Base-by-base conservation (phyloP, 1,284 basidiomycete genomes). In the Tetrapyrgos nigripes region DNA sequence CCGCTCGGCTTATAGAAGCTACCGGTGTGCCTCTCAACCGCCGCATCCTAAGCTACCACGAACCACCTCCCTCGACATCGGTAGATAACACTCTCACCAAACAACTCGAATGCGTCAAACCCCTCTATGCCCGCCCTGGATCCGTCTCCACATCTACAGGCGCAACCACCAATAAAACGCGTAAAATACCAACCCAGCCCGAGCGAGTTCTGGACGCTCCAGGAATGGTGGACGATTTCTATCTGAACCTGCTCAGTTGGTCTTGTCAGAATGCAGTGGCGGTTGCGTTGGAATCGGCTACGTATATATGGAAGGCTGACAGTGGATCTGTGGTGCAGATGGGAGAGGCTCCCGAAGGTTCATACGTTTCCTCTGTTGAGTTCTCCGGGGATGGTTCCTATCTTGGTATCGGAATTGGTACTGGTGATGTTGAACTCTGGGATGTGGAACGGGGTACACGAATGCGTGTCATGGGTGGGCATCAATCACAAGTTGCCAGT, bases 141-240 rank as follows among this genome's bases (percentile, higher is more conserved):
- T 76, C 86, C 0, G 70, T 91, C 19, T 77, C 85, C 1, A 81
- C 85, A 1, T 88, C 88, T 3, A 86, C 85, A 5, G 83, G 85
- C 3, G 79, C 84, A 0, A 76, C 79, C 0, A 86, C 88, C 0
- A 83, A 83, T 64, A 93, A 93, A 66, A 75, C 84, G 1, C 83
- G 95, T 9, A 89, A 91, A 65, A 92, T 97, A 59, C 83, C 93
- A 0, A 94, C 88, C 0, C 89, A 87, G 61, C 95, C 91, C 0
- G 94, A 97, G 67, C 85, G 94, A 24, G 94, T 98, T 2, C 83
- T 99, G 11, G 97, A 99, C 68, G 97, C 97, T 0, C 96, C 96
- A 0, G 94, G 93, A 1, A 92, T 98, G 80, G 85, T 92, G 4
- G 95, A 98, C 66, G 97, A 99, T 75, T 99, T 97, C 74, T 99